These are phyloP conservation scores for Fallopia convolvulus DNA, from an alignment of 148 eudicot genomes.

Conservation along the genomic window DNA sequence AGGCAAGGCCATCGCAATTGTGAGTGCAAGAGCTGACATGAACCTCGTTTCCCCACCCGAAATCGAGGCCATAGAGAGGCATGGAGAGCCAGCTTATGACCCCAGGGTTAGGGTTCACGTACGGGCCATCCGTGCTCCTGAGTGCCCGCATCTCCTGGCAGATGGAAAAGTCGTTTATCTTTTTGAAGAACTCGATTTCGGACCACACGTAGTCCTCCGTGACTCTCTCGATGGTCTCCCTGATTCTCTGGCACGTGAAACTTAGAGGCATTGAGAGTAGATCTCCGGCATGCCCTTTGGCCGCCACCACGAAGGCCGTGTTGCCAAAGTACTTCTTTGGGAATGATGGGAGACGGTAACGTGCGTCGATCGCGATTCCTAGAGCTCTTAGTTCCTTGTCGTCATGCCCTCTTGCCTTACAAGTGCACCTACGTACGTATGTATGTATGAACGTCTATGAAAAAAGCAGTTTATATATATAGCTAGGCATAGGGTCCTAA, in stretches of 20 bases:
- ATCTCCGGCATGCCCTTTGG: conserved; percentile 17
- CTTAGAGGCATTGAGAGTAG: conserved; percentile 26
- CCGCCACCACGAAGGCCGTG: conserved; percentile 21
- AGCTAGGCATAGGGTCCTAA: no score
- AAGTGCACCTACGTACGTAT: not conserved
- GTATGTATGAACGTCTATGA: no score
- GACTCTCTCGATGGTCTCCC: conserved; percentile 25
- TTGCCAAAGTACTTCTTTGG: conserved; percentile 49
- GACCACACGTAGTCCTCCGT: conserved; percentile 24
- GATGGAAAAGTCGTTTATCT: conserved; percentile 19
- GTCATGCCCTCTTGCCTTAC: conserved; percentile 31
- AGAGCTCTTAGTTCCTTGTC: conserved; percentile 19
- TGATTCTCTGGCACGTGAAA: conserved; percentile 22
- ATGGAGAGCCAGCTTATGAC: conserved; percentile 10
- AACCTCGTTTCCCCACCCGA: conserved; percentile 13
- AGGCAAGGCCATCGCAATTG: not conserved
- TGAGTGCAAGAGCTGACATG: conserved; percentile 1
- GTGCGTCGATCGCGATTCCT: conserved; percentile 22
- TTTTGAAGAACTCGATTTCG: conserved; percentile 17
- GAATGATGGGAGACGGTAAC: conserved; percentile 34
- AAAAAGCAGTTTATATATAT: no score
- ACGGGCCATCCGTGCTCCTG: conserved; percentile 13
- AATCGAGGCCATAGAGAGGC: conserved; percentile 9
- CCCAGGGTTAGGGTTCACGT: conserved; percentile 9
- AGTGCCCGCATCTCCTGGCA: conserved; percentile 22